Evolutionary conservation across 257 asterid genomes (phyloP).

Genomic region (Solanum tarapatanum): DNA sequence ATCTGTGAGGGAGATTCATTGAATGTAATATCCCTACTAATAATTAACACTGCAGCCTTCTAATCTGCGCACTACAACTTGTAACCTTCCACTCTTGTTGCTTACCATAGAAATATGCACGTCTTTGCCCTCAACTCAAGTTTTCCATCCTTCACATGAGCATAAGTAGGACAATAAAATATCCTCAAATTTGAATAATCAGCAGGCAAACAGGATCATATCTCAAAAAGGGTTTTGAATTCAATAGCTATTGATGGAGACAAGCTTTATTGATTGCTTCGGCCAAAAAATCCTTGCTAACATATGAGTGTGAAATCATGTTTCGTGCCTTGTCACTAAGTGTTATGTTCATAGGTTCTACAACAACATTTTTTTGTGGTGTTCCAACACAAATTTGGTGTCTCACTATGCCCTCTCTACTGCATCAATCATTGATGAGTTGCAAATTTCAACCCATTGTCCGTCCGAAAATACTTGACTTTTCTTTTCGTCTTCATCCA

Average conservation of each 20-base stretch:
- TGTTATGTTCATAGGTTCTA: neutral
- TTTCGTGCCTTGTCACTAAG: neutral
- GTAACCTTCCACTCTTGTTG: neutral
- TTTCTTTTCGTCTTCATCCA: neutral
- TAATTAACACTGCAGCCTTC: neutral
- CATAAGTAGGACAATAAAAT: no score
- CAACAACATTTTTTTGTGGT: neutral
- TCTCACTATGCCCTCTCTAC: neutral
- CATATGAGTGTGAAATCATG: neutral
- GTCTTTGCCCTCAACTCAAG: neutral
- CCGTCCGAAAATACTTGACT: no score
- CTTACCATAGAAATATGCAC: neutral
- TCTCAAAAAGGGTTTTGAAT: no score
- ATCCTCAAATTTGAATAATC: neutral
- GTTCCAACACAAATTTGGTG: neutral
- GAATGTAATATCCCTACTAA: neutral
- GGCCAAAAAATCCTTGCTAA: neutral
- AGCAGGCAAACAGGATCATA: neutral
- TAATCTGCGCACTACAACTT: neutral
- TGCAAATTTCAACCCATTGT: neutral
- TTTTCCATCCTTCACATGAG: neutral
- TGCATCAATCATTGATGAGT: neutral
- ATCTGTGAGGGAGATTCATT: neutral
- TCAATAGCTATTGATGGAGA: neutral
- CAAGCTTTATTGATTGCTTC: neutral